Conservation (phyloP, 2,329 filamentous ascomycete species). For the Mycosphaerella sp. region DNA sequence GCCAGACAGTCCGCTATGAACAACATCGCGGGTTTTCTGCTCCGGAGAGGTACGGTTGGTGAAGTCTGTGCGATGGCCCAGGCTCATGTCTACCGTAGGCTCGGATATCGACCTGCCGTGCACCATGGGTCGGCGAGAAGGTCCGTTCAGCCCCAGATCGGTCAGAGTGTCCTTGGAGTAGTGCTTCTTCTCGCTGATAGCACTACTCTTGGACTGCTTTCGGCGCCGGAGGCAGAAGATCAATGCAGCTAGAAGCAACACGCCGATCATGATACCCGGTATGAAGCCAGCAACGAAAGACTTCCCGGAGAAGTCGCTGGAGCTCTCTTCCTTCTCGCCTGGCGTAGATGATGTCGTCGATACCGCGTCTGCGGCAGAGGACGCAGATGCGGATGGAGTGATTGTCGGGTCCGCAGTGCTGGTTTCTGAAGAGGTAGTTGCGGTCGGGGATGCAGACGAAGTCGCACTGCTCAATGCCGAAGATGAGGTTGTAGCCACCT, state of each 20-base stretch:
- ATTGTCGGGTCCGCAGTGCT: constrained; percentile 2
- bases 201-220: constrained; percentile 11
- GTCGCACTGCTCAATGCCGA: constrained; percentile 2
- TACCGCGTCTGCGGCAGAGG: constrained; percentile 24
- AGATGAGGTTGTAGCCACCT: constrained; percentile 10
- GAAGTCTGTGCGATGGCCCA: constrained; percentile 32
- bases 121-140: constrained; percentile 21
- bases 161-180: constrained; percentile 26
- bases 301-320: constrained; percentile 25
- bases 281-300: constrained; percentile 34
- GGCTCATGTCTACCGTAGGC: constrained; percentile 23
- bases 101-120: constrained; percentile 33
- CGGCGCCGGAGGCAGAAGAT: constrained; percentile 25
- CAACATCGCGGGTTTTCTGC: constrained; percentile 7
- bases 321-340: constrained; percentile 6
- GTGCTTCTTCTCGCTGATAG: constrained; percentile 23
- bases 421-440: constrained; percentile 1
- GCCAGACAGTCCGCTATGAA: constrained; percentile 10
- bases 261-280: constrained; percentile 31
- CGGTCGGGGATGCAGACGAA: background rate
- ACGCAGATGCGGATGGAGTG: constrained; percentile 37
- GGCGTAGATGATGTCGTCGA: constrained; percentile 9
- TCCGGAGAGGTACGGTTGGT: constrained; percentile 28
- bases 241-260: constrained; percentile 22
- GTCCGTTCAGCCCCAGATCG: constrained; percentile 23